These are phyloP conservation scores for Tolypocladium pustulatum DNA, from an alignment of 2,329 filamentous ascomycete genomes.

Conservation along the genomic window DNA sequence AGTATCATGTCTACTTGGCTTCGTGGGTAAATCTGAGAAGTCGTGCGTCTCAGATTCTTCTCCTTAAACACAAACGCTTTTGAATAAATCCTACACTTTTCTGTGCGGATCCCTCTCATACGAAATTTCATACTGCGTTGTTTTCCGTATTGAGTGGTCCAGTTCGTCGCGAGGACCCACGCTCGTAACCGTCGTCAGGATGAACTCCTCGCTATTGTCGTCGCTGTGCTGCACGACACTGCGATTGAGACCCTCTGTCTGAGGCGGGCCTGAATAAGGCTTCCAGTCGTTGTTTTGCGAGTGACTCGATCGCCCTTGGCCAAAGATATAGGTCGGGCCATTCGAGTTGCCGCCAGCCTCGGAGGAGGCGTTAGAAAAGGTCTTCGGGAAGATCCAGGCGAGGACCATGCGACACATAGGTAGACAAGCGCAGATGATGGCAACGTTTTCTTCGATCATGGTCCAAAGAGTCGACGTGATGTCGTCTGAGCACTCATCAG, in stretches of 20 bases:
- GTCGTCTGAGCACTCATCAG: slow-evolving; percentile 12
- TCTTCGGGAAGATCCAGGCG: slow-evolving; percentile 21
- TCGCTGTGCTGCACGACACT: slow-evolving; percentile 16
- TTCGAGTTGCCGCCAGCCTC: slow-evolving; percentile 4
- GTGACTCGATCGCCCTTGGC: slow-evolving; percentile 7
- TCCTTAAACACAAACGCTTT: not conserved
- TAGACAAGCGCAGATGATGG: slow-evolving; percentile 27
- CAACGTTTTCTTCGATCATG: slow-evolving; percentile 27
- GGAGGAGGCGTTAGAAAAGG: slow-evolving; percentile 14
- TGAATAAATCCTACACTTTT: not conserved
- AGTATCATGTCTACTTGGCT: not conserved
- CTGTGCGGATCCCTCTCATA: slow-evolving; percentile 14
- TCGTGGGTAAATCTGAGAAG: not conserved
- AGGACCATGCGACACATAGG: slow-evolving; percentile 30
- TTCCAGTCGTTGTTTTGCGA: slow-evolving; percentile 18
- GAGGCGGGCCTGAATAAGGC: slow-evolving; percentile 19
- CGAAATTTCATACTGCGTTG: slow-evolving; percentile 23
- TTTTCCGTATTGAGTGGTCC: slow-evolving; percentile 21
- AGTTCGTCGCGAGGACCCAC: not conserved
- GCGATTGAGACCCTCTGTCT: slow-evolving; percentile 14
- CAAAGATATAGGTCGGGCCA: slow-evolving; percentile 9
- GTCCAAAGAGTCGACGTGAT: slow-evolving; percentile 27
- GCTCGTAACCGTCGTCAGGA: slow-evolving; percentile 14
- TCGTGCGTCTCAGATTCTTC: not conserved
- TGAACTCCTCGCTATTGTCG: slow-evolving; percentile 23